Percentiles rank a stretch among this genome's conserved stretches.
These are phyloP conservation scores for Dipsacomyces acuminosporus DNA, from an alignment of 371 early-diverging fungal genomes.

Conservation along the genomic window DNA sequence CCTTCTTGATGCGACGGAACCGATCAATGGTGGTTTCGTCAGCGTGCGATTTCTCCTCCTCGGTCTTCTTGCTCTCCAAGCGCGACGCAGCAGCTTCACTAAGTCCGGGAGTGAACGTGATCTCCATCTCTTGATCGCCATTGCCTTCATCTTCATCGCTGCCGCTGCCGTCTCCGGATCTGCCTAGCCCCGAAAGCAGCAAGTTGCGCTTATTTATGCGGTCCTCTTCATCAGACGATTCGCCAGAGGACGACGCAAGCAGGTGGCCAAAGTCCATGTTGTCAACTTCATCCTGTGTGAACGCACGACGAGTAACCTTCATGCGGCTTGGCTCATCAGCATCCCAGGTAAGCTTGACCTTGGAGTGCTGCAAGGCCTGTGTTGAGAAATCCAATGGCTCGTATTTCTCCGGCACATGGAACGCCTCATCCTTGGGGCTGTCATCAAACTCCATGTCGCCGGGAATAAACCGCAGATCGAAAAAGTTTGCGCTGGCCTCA, in stretches of 20 bases:
- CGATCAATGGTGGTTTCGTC: conserved; percentile 76
- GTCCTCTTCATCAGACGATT: conserved; percentile 53
- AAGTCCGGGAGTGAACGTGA: conserved; percentile 91
- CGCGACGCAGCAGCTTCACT: conserved; percentile 24
- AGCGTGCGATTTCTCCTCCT: conserved; percentile 2
- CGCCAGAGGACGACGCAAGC: conserved; percentile 71
- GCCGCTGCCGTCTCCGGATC: conserved; percentile 47
- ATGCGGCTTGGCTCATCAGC: conserved; percentile 86
- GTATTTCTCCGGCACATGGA: conserved; percentile 72
- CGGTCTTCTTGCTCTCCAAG: conserved; percentile 6
- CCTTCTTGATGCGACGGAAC: conserved; percentile 79
- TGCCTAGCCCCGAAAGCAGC: conserved; percentile 45
- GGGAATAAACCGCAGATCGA: conserved; percentile 96
- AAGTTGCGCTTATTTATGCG: conserved; percentile 47
- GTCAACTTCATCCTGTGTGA: conserved; percentile 83
- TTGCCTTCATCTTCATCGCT: conserved; percentile 49
- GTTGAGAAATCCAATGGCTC: conserved; percentile 77
- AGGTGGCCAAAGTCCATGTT: conserved; percentile 88
- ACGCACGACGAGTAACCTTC: conserved; percentile 70
- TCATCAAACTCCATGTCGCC: conserved; percentile 87
- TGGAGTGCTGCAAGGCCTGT: conserved; percentile 85
- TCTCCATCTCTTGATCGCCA: conserved; percentile 81
- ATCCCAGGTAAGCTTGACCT: conserved; percentile 95
- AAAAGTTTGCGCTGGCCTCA: conserved; percentile 88
- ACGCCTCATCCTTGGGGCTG: conserved; percentile 60